Evolutionary conservation across 2,329 filamentous ascomycete genomes (phyloP).

Genomic region (Fusarium sp.): DNA sequence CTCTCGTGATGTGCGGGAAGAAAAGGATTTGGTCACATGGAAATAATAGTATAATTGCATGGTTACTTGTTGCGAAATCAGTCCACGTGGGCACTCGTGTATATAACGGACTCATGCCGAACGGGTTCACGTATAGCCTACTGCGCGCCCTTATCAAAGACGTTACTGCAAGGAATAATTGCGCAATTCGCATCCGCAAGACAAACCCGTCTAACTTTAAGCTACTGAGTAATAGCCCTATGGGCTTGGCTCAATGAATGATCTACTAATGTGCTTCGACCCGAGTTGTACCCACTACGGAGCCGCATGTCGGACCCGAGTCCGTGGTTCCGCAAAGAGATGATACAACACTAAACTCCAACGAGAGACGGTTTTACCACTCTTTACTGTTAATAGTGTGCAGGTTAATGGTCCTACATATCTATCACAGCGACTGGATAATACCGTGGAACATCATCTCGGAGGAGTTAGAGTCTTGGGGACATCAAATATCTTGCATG

Average conservation of each 20-base stretch:
- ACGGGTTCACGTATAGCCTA: not conserved
- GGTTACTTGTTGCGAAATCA: not conserved
- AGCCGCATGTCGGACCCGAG: conserved; percentile 18
- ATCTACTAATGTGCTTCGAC: not conserved
- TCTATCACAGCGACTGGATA: accelerated
- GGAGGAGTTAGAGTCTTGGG: not conserved
- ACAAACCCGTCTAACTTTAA: not conserved
- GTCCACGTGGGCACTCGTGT: not conserved
- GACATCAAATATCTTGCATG: not conserved
- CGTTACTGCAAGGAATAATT: not conserved
- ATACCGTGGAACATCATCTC: not conserved
- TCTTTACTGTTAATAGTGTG: accelerated
- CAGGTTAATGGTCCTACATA: not conserved
- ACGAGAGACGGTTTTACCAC: not conserved
- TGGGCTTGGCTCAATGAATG: not conserved
- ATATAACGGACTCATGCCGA: not conserved
- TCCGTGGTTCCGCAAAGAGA: not conserved
- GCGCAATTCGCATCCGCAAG: not conserved
- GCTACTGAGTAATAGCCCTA: not conserved
- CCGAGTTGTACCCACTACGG: conserved; percentile 10
- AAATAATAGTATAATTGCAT: accelerated
- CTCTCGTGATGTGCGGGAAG: not conserved
- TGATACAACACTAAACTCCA: not conserved
- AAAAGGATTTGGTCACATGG: not conserved
- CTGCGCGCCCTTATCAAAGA: not conserved